Evolutionary conservation across 2,329 filamentous ascomycete species (phyloP).

Genomic region (Xylaria sp.): DNA sequence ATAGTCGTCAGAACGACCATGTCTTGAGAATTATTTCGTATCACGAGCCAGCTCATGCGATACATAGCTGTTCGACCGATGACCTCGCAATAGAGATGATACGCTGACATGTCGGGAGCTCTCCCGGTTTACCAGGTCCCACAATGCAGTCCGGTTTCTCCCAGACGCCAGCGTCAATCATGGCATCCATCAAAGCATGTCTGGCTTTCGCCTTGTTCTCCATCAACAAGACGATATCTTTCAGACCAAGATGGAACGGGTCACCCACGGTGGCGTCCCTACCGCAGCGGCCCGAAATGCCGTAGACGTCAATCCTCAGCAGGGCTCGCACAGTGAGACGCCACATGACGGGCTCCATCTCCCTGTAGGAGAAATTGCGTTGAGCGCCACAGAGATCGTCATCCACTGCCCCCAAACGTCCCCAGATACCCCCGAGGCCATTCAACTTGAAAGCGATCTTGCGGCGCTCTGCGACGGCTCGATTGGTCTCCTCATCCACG

Average conservation of each 20-base stretch:
- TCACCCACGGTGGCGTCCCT: constrained; percentile 34
- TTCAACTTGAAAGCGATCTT: constrained; percentile 59
- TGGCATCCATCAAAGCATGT: constrained; percentile 62
- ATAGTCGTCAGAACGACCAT: background rate
- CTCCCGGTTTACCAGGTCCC: constrained; percentile 48
- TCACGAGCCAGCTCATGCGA: constrained; percentile 55
- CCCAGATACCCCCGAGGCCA: constrained; percentile 63
- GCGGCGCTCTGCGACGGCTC: constrained; percentile 56
- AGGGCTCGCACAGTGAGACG: constrained; percentile 64
- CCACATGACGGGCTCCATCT: constrained; percentile 66
- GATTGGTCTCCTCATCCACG: constrained; percentile 63
- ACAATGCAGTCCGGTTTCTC: constrained; percentile 44
- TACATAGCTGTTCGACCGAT: constrained; percentile 65
- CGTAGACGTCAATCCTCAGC: constrained; percentile 68
- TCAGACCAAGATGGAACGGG: constrained; percentile 60
- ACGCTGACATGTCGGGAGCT: constrained; percentile 59
- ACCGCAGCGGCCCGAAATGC: constrained; percentile 49
- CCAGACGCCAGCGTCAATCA: constrained; percentile 55
- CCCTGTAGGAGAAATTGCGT: constrained; percentile 54
- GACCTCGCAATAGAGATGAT: constrained; percentile 66
- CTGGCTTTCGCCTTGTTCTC: constrained; percentile 61
- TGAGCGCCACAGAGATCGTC: constrained; percentile 44
- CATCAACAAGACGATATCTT: constrained; percentile 64
- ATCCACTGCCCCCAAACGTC: constrained; percentile 29
- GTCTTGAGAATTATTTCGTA: background rate